A percentile compares a stretch with the other conserved stretches of the same genome.
These are phyloP conservation scores for Macrolepiota fuliginosa DNA, from an alignment of 768 basidiomycete species.

Conservation along the genomic window DNA sequence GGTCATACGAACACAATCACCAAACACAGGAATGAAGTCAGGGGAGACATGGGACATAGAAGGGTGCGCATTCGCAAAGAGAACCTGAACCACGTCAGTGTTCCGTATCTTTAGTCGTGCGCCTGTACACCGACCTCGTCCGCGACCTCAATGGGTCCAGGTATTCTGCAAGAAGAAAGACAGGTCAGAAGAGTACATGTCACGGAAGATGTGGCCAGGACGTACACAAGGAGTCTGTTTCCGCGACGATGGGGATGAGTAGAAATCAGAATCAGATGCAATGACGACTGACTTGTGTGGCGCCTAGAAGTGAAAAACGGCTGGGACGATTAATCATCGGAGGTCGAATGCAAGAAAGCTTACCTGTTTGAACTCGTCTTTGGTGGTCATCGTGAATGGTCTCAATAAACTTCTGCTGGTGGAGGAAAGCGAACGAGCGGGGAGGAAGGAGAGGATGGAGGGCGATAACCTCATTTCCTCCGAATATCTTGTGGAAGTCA, in stretches of 20 bases:
- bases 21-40: conserved; percentile 86
- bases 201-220: conserved; percentile 4
- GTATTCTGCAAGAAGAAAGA: conserved; percentile 39
- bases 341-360: background rate
- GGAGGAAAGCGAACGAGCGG: background rate
- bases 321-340: background rate
- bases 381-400: conserved; percentile 7
- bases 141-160: conserved; percentile 61
- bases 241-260: conserved; percentile 15
- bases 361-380: conserved; percentile 12
- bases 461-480: conserved; percentile 5
- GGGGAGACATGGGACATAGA: conserved; percentile 86
- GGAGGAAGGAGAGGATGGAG: conserved; percentile 1
- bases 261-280: background rate
- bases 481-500: background rate
- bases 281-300: conserved; percentile 34
- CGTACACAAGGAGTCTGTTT: conserved; percentile 50
- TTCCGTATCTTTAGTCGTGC: background rate
- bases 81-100: conserved; percentile 21
- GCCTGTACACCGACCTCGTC: conserved; percentile 46
- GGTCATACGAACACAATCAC: conserved; percentile 85
- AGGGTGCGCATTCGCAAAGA: conserved; percentile 92
- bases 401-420: background rate
- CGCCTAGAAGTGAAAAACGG: conserved; percentile 17
- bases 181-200: conserved; percentile 13